phyloP scores from a whole-genome alignment of 106 monocot species.

The Dactylorhiza incarnata region DNA sequence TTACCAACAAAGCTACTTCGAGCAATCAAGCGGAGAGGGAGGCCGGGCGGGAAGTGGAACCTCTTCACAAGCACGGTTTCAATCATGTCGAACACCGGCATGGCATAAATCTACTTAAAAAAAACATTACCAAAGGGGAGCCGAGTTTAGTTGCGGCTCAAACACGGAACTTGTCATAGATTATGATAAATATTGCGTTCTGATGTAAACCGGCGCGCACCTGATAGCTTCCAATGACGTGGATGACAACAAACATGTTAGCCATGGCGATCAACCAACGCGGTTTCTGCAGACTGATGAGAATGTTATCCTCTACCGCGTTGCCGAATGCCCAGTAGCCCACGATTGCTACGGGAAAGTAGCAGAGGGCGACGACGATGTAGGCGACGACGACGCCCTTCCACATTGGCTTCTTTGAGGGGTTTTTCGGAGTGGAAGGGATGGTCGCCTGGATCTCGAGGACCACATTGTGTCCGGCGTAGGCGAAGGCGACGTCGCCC shows the following conservation, averaged over 20 bases:
- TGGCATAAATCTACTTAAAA: slow-evolving; percentile 23
- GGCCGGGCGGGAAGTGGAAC: slow-evolving; percentile 17
- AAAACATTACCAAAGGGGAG: not conserved
- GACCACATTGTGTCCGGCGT: slow-evolving; percentile 34
- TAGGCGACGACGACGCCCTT: slow-evolving; percentile 27
- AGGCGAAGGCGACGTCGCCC: slow-evolving; percentile 34
- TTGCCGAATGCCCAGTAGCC: slow-evolving; percentile 41
- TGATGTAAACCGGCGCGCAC: not conserved
- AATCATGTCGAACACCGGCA: slow-evolving; percentile 42
- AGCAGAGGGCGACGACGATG: slow-evolving; percentile 27
- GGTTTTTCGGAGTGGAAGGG: slow-evolving; percentile 27
- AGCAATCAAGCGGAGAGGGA: slow-evolving; percentile 27
- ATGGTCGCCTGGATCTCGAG: slow-evolving; percentile 42
- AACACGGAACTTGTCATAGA: not conserved
- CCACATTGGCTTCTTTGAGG: slow-evolving; percentile 30
- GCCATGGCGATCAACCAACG: slow-evolving; percentile 28
- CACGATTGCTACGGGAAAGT: slow-evolving; percentile 33
- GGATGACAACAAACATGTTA: slow-evolving; percentile 29
- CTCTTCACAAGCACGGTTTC: slow-evolving; percentile 34
- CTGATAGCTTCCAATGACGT: slow-evolving; percentile 42
- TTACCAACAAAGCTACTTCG: slow-evolving; percentile 29
- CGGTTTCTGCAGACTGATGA: slow-evolving; percentile 15
- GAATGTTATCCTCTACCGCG: slow-evolving; percentile 22
- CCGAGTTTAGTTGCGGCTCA: no score
- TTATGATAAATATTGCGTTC: no score